Conservation (phyloP, 768 basidiomycete genomes). For the Termitomyces sp. region DNA sequence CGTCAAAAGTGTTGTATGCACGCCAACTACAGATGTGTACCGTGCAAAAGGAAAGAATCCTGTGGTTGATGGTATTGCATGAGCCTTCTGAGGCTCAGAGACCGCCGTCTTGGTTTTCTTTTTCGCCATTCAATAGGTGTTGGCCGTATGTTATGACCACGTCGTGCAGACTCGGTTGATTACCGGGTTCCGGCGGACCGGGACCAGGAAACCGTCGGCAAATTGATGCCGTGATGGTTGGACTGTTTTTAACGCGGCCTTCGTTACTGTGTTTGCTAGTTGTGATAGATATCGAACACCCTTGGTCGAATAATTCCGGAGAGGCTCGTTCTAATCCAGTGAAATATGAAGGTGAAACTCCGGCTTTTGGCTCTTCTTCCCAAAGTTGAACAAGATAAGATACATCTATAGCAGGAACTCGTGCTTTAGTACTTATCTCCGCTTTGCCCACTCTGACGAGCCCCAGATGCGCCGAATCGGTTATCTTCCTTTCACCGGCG, state of each 20-base stretch:
- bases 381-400: background rate
- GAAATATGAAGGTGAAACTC: background rate
- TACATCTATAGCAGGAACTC: no score
- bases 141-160: background rate
- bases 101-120: background rate
- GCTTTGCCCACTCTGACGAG: background rate
- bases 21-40: constrained; percentile 65
- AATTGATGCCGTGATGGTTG: background rate
- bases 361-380: background rate
- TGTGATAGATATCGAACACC: background rate
- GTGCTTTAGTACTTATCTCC: background rate
- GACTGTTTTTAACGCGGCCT: background rate
- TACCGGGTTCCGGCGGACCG: background rate
- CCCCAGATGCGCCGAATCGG: no score
- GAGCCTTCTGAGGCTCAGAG: background rate
- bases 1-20: constrained; percentile 60
- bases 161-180: no score
- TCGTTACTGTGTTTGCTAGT: background rate
- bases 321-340: background rate
- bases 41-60: constrained; percentile 32
- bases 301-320: background rate
- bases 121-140: background rate
- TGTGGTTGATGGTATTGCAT: background rate
- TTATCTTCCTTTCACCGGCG: background rate
- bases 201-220: background rate